These are phyloP conservation scores for Myochromella boudieri DNA, from an alignment of 768 basidiomycete genomes.

Conservation along the genomic window DNA sequence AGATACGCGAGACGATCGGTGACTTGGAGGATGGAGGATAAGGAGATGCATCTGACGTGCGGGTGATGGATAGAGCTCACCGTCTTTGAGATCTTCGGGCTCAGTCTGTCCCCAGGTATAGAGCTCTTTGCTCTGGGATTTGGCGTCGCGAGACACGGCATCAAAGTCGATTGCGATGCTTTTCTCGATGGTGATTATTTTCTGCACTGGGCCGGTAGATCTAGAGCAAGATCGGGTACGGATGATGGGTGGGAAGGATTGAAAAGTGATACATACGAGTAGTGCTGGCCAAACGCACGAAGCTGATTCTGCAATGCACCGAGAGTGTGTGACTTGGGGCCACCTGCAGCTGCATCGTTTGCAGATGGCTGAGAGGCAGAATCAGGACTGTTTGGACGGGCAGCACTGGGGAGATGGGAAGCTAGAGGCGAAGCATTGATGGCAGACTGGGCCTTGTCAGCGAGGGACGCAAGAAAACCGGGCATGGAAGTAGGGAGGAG, in stretches of 20 bases:
- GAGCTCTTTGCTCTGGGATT: conserved; percentile 79
- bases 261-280: conserved; percentile 45
- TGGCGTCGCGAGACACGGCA: conserved; percentile 59
- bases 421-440: conserved; percentile 63
- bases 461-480: conserved; percentile 62
- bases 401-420: conserved; percentile 42
- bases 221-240: conserved; percentile 30
- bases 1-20: conserved; percentile 82
- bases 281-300: conserved; percentile 72
- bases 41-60: background rate
- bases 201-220: conserved; percentile 66
- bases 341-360: conserved; percentile 42
- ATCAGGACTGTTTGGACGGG: conserved; percentile 37
- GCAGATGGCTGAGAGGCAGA: conserved; percentile 36
- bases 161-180: conserved; percentile 78
- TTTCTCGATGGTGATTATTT: conserved; percentile 77
- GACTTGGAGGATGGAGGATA: conserved; percentile 39
- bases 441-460: conserved; percentile 76
- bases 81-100: conserved; percentile 72
- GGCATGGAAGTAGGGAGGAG: conserved; percentile 34
- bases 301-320: conserved; percentile 72
- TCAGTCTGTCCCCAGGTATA: conserved; percentile 84
- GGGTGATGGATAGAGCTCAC: conserved; percentile 37
- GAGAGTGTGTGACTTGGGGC: conserved; percentile 53
- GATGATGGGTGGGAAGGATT: background rate